A percentile compares a stretch with the other conserved stretches of the same genome.
Evolutionary conservation across 106 monocot genomes (phyloP).

Genomic region (Apostasia ramifera): DNA sequence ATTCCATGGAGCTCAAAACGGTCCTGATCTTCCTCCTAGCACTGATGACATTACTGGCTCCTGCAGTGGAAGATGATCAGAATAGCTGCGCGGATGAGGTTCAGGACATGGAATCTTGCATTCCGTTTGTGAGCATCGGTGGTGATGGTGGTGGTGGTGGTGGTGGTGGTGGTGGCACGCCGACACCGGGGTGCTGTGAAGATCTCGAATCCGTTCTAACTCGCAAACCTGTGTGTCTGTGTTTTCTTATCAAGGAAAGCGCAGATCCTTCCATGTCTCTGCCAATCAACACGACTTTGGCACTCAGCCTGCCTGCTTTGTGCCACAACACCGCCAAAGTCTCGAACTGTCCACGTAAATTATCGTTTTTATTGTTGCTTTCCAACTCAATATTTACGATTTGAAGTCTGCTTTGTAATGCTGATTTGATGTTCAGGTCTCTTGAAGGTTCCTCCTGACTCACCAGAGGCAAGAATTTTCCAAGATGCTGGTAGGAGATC

Average conservation of each 20-base stretch:
- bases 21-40: too few species aligned
- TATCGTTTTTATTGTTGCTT: background rate
- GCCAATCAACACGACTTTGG: constrained; percentile 39
- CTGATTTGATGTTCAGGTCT: constrained; percentile 12
- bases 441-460: constrained; percentile 33
- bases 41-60: too few species aligned
- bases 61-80: constrained; percentile 14
- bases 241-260: constrained; percentile 40
- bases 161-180: constrained; percentile 15
- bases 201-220: constrained; percentile 28
- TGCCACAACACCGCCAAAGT: constrained; percentile 41
- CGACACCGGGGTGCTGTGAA: constrained; percentile 32
- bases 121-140: constrained; percentile 27
- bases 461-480: constrained; percentile 36
- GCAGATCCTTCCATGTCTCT: constrained; percentile 22
- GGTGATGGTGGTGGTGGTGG: too few species aligned
- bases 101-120: constrained; percentile 33
- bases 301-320: constrained; percentile 35
- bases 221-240: constrained; percentile 31
- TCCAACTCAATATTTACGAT: background rate
- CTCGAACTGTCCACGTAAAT: constrained; percentile 29
- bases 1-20: too few species aligned
- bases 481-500: constrained; percentile 1
- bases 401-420: background rate
- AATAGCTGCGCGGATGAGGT: constrained; percentile 33